A percentile compares a stretch with the other conserved stretches of the same genome.
Conservation (phyloP, 2,329 filamentous ascomycete genomes). For the Clonostachys rosea region DNA sequence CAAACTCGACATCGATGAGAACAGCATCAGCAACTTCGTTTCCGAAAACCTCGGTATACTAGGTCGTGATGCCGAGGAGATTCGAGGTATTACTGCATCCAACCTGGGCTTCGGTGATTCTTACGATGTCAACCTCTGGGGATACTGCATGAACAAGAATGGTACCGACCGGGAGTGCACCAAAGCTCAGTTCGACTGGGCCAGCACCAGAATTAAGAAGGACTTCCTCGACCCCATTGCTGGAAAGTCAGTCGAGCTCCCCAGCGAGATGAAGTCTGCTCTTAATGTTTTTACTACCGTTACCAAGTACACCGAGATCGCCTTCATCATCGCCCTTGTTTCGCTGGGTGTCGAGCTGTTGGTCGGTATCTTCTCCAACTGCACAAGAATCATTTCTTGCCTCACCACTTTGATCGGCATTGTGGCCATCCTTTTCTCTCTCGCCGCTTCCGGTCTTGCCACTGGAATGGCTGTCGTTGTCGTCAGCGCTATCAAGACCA, state of each 20-base stretch:
- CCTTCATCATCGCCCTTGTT: conserved; percentile 70
- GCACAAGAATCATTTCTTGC: conserved; percentile 76
- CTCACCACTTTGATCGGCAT: conserved; percentile 73
- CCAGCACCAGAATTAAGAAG: conserved; percentile 66
- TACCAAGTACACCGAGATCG: conserved; percentile 77
- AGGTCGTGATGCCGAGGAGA: conserved; percentile 1
- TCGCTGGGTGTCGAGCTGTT: conserved; percentile 68
- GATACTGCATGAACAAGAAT: conserved; percentile 64
- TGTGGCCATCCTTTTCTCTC: conserved; percentile 47
- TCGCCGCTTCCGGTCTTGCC: conserved; percentile 66
- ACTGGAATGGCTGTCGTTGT: conserved; percentile 71
- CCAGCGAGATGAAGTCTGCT: conserved; percentile 59
- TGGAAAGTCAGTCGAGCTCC: conserved; percentile 53
- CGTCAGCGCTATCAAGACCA: conserved; percentile 57
- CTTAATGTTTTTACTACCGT: conserved; percentile 71
- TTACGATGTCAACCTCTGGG: conserved; percentile 83
- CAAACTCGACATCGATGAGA: conserved; percentile 49
- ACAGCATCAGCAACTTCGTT: conserved; percentile 9
- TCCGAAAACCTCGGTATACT: conserved; percentile 14
- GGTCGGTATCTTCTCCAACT: conserved; percentile 77
- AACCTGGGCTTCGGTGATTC: conserved; percentile 64
- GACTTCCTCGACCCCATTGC: conserved; percentile 46
- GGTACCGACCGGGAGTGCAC: conserved; percentile 60
- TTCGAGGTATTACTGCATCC: conserved; percentile 40
- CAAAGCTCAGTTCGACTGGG: conserved; percentile 70